Percentiles rank a stretch among this genome's conserved stretches.
Conservation (phyloP, 805 yeast genomes). For the Candida morakotiae region DNA sequence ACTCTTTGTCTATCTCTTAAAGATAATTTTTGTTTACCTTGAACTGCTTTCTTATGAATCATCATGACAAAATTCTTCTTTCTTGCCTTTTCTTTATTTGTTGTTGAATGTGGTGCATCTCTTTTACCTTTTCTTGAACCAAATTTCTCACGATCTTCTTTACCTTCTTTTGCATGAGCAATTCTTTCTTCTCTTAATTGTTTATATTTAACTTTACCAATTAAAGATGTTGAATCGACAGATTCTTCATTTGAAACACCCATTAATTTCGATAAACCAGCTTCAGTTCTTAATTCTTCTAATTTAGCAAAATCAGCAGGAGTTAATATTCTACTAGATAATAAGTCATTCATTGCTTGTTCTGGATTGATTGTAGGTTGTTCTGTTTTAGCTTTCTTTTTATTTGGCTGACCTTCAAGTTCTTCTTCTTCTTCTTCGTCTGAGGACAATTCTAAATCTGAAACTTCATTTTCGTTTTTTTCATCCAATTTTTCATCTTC, state of each 20-base stretch:
- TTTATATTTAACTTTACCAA: constrained; percentile 78
- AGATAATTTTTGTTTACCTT: constrained; percentile 88
- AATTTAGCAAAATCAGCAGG: constrained; percentile 98
- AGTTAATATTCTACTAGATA: constrained; percentile 76
- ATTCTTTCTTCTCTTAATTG: constrained; percentile 87
- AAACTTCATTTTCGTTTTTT: constrained; percentile 25
- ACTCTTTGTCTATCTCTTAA: constrained; percentile 87
- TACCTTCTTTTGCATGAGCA: constrained; percentile 83
- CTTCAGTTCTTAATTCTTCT: constrained; percentile 79
- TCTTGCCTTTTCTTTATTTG: constrained; percentile 93
- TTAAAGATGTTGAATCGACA: constrained; percentile 73
- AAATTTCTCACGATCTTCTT: constrained; percentile 86
- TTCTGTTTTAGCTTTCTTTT: constrained; percentile 19
- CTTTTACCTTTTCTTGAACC: constrained; percentile 84
- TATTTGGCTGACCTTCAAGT: constrained; percentile 25
- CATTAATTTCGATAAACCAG: constrained; percentile 79
- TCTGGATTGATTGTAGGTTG: constrained; percentile 17
- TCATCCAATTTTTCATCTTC: constrained; percentile 40
- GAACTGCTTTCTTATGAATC: constrained; percentile 92
- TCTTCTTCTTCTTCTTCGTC: constrained; percentile 34
- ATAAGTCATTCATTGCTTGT: constrained; percentile 46
- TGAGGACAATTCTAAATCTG: constrained; percentile 24
- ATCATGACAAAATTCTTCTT: constrained; percentile 99
- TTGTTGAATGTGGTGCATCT: constrained; percentile 77
- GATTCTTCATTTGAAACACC: constrained; percentile 74